Base-by-base conservation (phyloP, 371 early-diverging fungal genomes). In the Mucor plumbeus region DNA sequence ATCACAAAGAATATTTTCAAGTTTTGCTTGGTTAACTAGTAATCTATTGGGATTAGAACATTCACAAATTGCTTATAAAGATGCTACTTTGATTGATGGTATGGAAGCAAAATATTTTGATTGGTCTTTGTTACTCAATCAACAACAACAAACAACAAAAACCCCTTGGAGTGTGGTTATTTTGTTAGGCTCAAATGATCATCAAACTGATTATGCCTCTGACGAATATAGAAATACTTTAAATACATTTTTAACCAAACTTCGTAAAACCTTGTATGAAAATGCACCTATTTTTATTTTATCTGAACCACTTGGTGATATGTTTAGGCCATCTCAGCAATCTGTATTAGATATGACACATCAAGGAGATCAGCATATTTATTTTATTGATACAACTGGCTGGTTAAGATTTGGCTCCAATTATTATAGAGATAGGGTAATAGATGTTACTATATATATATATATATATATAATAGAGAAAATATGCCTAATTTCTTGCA, bases 321-420 rank as follows among this genome's bases (percentile, higher is more conserved):
- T 75, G 67, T 70, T 72, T 21, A 72, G 71, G 11, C 68, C 75
- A n/a, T 74, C 77, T n/a, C 82, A 82, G 38, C 68, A 73, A 19
- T 72, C 82, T 7, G 79, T 82, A 0, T 38, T 67, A 14, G 70
- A 69, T 9, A 62, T 73, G 59, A 62, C 36, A 3, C 68, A 72
- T 35, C 67, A 57, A 33, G 76, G 77, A 31, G 76, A 77, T 17
- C 74, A 75, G 50, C 56, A 77, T 44, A 36, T 79, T 15, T 77
- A 74, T 61, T 82, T 72, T 59, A 69, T 79, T 26, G 82, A 77
- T 72, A 79, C 82, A 9, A 82, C 79, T 4, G 67, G 69, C n/a
- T 82, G 78, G 77, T 34, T 82, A 15, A 70, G 73, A 26, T 76
- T 79, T 60, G 73, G 76, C 13, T 40, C 72, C 19, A 71, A 58